Base-by-base conservation (phyloP, 1,284 basidiomycete genomes). In the Coniferiporia weirii region DNA sequence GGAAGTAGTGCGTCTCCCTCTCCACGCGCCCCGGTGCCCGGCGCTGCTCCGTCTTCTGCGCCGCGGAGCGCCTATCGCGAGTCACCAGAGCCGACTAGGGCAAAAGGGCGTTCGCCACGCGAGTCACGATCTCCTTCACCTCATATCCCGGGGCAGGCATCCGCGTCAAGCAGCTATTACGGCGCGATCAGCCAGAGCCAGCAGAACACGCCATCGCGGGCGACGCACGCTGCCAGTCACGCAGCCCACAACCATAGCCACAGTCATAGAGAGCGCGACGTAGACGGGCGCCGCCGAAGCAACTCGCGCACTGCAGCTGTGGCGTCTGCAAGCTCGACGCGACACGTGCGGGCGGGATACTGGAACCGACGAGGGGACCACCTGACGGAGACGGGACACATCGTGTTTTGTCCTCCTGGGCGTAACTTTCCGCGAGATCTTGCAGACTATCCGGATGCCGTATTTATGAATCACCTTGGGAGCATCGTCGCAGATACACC, bases 301-400 rank as follows among this genome's bases (percentile, higher is more conserved):
- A 56, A 17, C 35, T 61, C 59, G n/a, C 54, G 54, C 10, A 38
- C 58, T 27, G 59, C 38, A 15, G 51, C 58, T 12, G 45, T 43
- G 35, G 20, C 19, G 50, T 6, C 56, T 45, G 10, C 55, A 22
- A 20, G 36, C 10, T 40, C 36, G n/a, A 52, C 49, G 27, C 69
- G 62, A 61, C 57, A 56, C 46, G 63, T 78, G 13, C 81, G 87
- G 9, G 68, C 69, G 22, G 86, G 87, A 0, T 81, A 74, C 63
- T 89, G 87, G 87, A 89, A 89, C 63, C 68, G 77, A 22, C 81
- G 86, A 2, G 86, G 86, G 0, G 86, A 89, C 68, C 80, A 87
- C 64, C 75, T 87, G 55, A 81, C 83, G 19, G 61, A 70, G 20
- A 73, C 75, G 22, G 73, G 75, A 51, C 82, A 73, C 63, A 73